phyloP scores from a whole-genome alignment of 495 filamentous ascomycete genomes.

The Xanthoparmelia taractica region DNA sequence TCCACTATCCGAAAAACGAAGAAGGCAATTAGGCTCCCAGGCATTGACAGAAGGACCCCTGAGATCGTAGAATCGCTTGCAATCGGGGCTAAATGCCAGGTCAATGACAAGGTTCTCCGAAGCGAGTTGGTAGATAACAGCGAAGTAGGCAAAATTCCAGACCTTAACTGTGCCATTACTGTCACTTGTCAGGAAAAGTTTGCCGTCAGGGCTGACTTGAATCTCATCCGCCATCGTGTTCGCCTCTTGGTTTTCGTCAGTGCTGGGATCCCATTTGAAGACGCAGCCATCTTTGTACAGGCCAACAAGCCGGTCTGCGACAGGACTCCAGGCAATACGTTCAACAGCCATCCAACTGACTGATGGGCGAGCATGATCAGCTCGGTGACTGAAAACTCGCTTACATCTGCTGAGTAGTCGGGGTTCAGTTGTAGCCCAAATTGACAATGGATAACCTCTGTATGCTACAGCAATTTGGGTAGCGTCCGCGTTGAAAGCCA shows the following conservation, averaged over 20 bases:
- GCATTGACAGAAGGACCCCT: constrained; percentile 22
- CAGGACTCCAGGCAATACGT: constrained; percentile 27
- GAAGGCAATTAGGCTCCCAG: constrained; percentile 26
- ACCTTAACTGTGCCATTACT: constrained; percentile 25
- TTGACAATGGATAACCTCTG: constrained; percentile 18
- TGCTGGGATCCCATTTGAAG: constrained; percentile 29
- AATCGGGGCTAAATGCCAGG: constrained; percentile 23
- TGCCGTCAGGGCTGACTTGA: constrained; percentile 26
- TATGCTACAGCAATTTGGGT: constrained; percentile 20
- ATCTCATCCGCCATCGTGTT: constrained; percentile 15
- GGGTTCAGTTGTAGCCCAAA: constrained; percentile 16
- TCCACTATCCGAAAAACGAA: constrained; percentile 9
- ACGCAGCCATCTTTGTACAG: constrained; percentile 25
- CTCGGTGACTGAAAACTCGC: constrained; percentile 1
- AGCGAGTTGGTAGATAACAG: constrained; percentile 25
- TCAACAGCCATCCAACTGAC: constrained; percentile 24
- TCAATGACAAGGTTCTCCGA: constrained; percentile 21
- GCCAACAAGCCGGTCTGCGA: constrained; percentile 24
- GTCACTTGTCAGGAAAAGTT: constrained; percentile 26
- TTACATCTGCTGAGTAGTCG: constrained; percentile 20
- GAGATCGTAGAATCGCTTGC: constrained; percentile 24
- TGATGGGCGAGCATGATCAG: constrained; percentile 7
- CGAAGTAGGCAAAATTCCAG: constrained; percentile 24
- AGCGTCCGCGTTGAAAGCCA: constrained; percentile 21
- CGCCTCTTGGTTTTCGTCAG: constrained; percentile 17